A percentile compares a stretch with the other conserved stretches of the same genome.
phyloP scores from a whole-genome alignment of 2,329 filamentous ascomycete genomes.

The Colletotrichum horii region DNA sequence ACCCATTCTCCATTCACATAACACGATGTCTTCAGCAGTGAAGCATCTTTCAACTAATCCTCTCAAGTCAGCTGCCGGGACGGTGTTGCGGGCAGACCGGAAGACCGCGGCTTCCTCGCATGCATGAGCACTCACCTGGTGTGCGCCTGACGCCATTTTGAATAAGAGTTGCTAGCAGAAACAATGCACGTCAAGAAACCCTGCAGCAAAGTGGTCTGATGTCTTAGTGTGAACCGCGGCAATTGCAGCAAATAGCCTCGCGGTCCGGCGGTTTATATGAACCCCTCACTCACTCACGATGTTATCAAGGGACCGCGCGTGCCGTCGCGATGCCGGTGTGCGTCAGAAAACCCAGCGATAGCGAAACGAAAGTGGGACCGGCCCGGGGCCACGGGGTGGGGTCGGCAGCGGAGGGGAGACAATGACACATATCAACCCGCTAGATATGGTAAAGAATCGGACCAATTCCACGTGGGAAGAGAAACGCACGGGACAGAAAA shows the following conservation, averaged over 20 bases:
- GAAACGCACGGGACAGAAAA: not conserved
- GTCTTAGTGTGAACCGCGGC: not conserved
- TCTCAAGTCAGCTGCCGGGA: not conserved
- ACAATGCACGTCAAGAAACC: not conserved
- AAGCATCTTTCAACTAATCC: conserved; percentile 62
- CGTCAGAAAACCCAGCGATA: not conserved
- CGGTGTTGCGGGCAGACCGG: not conserved
- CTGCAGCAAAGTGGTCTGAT: not conserved
- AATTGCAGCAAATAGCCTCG: not conserved
- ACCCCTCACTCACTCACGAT: not conserved
- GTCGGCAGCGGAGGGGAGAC: not conserved
- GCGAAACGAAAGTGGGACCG: conserved; percentile 6
- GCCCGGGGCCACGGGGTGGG: conserved; percentile 9
- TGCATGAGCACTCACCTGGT: not conserved
- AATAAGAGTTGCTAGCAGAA: not conserved
- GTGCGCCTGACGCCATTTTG: conserved; percentile 4
- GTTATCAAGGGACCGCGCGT: not conserved
- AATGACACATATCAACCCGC: conserved; percentile 16
- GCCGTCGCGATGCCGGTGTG: conserved; percentile 10
- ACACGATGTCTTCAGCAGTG: conserved; percentile 71
- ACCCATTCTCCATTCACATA: conserved; percentile 84
- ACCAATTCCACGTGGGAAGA: not conserved
- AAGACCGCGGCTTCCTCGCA: not conserved
- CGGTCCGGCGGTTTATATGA: conserved; percentile 9
- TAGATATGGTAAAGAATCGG: not conserved